A percentile compares a stretch with the other conserved stretches of the same genome.
Evolutionary conservation across 2,329 filamentous ascomycete genomes (phyloP).

Genomic region (Penicillium olsonii): DNA sequence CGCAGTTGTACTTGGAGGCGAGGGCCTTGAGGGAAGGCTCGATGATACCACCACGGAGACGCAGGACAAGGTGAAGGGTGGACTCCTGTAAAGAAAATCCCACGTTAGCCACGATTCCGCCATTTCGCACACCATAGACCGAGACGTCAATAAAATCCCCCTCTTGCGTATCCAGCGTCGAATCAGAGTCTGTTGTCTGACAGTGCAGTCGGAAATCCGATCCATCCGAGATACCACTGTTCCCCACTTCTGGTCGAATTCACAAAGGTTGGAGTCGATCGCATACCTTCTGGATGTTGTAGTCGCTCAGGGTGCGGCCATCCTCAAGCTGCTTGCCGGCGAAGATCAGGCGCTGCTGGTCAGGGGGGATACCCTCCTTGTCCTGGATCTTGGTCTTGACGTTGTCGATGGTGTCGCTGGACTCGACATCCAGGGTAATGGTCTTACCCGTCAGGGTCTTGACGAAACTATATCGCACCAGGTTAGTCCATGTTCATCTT

Average conservation of each 20-base stretch:
- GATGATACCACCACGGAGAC: slow-evolving; percentile 98
- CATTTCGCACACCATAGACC: slow-evolving; percentile 1
- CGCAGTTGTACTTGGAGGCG: slow-evolving; percentile 99
- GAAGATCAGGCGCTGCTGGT: slow-evolving; percentile 98
- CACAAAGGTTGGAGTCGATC: slow-evolving; percentile 11
- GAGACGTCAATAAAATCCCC: slow-evolving; percentile 2
- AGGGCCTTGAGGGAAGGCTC: slow-evolving; percentile 98
- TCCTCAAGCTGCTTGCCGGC: slow-evolving; percentile 99
- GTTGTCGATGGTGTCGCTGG: slow-evolving; percentile 99
- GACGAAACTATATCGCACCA: slow-evolving; percentile 74
- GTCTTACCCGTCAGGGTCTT: slow-evolving; percentile 99
- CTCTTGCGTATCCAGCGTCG: slow-evolving; percentile 12
- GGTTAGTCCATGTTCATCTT: slow-evolving; percentile 27
- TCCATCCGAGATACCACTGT: slow-evolving; percentile 7
- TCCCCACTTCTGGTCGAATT: slow-evolving; percentile 8
- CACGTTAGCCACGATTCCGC: slow-evolving; percentile 34
- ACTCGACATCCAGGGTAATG: slow-evolving; percentile 99
- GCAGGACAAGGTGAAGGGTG: slow-evolving; percentile 96
- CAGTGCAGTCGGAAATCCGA: slow-evolving; percentile 3
- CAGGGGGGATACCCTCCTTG: slow-evolving; percentile 97
- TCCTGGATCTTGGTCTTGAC: slow-evolving; percentile 99
- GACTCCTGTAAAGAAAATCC: slow-evolving; percentile 68
- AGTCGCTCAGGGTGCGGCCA: slow-evolving; percentile 93
- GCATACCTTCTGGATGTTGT: slow-evolving; percentile 98
- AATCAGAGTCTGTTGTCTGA: background rate